Evolutionary conservation across 164 flowering plant genomes (phyloP), one percentile per base, ranked within the genome.

Genomic region (Vitis riparia): DNA sequence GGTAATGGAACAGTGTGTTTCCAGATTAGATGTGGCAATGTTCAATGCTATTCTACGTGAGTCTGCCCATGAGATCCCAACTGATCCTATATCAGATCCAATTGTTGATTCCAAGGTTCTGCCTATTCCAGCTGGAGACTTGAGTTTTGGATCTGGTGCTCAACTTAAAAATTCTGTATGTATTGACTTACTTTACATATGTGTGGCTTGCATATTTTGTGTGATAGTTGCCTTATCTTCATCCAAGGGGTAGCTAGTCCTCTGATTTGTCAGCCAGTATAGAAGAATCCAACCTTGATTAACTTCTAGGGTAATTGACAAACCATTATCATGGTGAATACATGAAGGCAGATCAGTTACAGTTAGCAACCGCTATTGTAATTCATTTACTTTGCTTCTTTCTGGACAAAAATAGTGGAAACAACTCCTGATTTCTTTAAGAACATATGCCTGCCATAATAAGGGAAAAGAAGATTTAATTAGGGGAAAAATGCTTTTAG

Each of bases 111-210:
- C 98, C 68, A 89, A 71, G 77, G 99, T 93, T 73, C 83, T 96
- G 75, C 99, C 99, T 19, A 96, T 96, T 79, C 97, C 97, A 62
- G 97, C 97, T 67, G 99, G 99, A 17, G 89, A 93, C 69, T 85
- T 92, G 84, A 96, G 99, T 78, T 96, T 96, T 76, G 97, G 98
- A 53, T 93, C 99, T 68, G 99, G 98, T 32, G 99, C 99, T 57
- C 99, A 93, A 66, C 94, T 96, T 0, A 96, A 96, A 81, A 93
- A 93, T 80, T 84, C 97, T 61, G 99, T 93, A 86, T 50, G 97
- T 85, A 51, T 68, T 27, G 49, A 8, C 44, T 17, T 44, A 5
- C 15, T 27, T 5, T 50, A 10, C 10, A 9, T 62, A 53, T 59
- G 16, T 29, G 55, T 12, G 4, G 27, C 63, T 60, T 68, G 9